phyloP scores from a whole-genome alignment of 192 early-diverging fungal genomes.

The Obelidium mucronatum region DNA sequence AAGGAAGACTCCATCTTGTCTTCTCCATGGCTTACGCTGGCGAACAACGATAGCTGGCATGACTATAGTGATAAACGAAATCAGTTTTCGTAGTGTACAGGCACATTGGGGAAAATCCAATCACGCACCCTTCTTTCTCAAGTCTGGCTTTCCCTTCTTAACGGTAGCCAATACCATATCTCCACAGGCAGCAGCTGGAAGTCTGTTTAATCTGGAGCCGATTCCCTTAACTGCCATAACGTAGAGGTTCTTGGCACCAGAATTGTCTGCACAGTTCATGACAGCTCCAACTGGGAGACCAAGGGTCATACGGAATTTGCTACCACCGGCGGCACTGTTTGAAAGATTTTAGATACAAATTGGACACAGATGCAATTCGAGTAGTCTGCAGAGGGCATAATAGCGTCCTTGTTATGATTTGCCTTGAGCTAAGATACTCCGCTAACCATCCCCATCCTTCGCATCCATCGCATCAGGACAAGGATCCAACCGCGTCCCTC shows the following conservation, averaged over 20 bases:
- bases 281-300: constrained; percentile 96
- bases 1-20: constrained; percentile 89
- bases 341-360: too few species aligned
- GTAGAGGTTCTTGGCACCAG: constrained; percentile 99
- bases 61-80: constrained; percentile 60
- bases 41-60: constrained; percentile 99
- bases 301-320: constrained; percentile 99
- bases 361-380: too few species aligned
- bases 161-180: constrained; percentile 99
- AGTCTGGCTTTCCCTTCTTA: constrained; percentile 99
- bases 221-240: constrained; percentile 97
- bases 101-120: neutral
- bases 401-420: too few species aligned
- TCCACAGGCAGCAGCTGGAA: constrained; percentile 97
- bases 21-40: constrained; percentile 99
- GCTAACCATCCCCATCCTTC: too few species aligned
- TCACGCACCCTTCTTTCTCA: constrained; percentile 96
- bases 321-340: constrained; percentile 73
- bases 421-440: too few species aligned
- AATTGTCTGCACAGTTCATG: constrained; percentile 99
- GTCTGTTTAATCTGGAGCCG: constrained; percentile 94
- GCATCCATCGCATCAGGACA: too few species aligned
- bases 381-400: too few species aligned
- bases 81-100: neutral
- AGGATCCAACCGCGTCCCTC: too few species aligned